Conservation (phyloP, 805 yeast species). For the Limtongozyma cylindracea region DNA sequence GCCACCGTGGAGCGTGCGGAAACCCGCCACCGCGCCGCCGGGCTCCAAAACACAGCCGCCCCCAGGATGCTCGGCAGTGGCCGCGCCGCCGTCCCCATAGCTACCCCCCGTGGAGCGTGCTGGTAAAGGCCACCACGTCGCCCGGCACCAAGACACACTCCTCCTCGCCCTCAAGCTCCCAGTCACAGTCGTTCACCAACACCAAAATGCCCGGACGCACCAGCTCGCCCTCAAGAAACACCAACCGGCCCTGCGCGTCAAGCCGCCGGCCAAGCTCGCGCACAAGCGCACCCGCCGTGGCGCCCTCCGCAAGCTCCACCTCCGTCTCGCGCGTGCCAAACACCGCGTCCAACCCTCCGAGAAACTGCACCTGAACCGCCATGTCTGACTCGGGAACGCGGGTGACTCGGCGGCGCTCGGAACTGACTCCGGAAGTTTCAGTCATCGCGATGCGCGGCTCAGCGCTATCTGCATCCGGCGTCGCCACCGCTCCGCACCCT, state of each 20-base stretch:
- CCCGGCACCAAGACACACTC: conserved; percentile 51
- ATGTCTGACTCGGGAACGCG: too few relatives aligned
- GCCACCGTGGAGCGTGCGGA: too few relatives aligned
- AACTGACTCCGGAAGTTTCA: too few relatives aligned
- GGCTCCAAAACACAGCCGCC: too few relatives aligned
- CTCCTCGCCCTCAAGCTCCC: conserved; percentile 88
- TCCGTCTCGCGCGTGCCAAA: conserved; percentile 34
- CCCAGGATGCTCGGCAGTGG: too few relatives aligned
- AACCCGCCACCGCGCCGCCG: too few relatives aligned
- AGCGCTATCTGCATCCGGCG: not conserved
- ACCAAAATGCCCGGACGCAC: conserved; percentile 86
- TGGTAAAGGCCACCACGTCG: conserved; percentile 68
- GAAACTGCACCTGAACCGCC: conserved; percentile 15
- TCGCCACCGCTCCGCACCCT: not conserved
- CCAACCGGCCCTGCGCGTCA: conserved; percentile 37
- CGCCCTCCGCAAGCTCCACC: conserved; percentile 17
- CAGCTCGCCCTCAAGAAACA: conserved; percentile 60
- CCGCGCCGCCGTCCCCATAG: too few relatives aligned
- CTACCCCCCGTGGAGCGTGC: conserved; percentile 90
- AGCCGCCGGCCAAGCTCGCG: conserved; percentile 21
- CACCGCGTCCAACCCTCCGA: conserved; percentile 70
- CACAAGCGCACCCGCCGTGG: conserved; percentile 25
- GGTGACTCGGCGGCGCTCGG: too few relatives aligned
- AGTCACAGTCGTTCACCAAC: conserved; percentile 79
- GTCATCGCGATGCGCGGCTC: too few relatives aligned